A percentile compares a stretch with the other conserved stretches of the same genome.
Evolutionary conservation across 768 basidiomycete species (phyloP).

Genomic region (Amanita brunnescens): DNA sequence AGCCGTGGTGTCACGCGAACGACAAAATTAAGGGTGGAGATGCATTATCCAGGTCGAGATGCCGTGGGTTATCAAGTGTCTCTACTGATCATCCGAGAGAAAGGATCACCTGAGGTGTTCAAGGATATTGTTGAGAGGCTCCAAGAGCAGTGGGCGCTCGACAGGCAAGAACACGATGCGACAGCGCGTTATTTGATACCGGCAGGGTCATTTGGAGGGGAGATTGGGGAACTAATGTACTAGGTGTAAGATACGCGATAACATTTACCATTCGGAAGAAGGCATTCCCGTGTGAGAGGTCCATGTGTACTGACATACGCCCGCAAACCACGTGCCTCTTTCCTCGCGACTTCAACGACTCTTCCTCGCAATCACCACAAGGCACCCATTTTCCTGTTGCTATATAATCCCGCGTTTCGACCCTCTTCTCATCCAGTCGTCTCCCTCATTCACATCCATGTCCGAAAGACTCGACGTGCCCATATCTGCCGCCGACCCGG

Average conservation of each 20-base stretch:
- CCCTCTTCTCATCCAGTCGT: conserved; percentile 3
- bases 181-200: neutral
- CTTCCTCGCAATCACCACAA: conserved; percentile 13
- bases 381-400: conserved; percentile 10
- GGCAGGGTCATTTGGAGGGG: conserved; percentile 2
- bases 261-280: too few species aligned
- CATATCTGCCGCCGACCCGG: conserved; percentile 45
- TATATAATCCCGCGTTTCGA: conserved; percentile 3
- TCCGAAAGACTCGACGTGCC: conserved; percentile 52
- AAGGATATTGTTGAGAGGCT: conserved; percentile 63
- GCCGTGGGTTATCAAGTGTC: conserved; percentile 34
- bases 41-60: conserved; percentile 39
- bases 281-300: neutral
- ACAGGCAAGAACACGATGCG: conserved; percentile 16
- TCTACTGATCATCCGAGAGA: conserved; percentile 71
- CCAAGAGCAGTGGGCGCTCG: conserved; percentile 62
- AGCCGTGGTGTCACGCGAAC: conserved; percentile 41
- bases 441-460: conserved; percentile 24
- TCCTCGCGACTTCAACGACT: conserved; percentile 6
- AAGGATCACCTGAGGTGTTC: conserved; percentile 79
- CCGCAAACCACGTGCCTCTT: conserved; percentile 4
- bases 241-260: neutral
- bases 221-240: neutral
- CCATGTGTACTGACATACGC: neutral
- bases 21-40: conserved; percentile 75